These are phyloP conservation scores for Aurantiochytrium sp. DNA, from an alignment of 108 stramenopile species.

Conservation along the genomic window DNA sequence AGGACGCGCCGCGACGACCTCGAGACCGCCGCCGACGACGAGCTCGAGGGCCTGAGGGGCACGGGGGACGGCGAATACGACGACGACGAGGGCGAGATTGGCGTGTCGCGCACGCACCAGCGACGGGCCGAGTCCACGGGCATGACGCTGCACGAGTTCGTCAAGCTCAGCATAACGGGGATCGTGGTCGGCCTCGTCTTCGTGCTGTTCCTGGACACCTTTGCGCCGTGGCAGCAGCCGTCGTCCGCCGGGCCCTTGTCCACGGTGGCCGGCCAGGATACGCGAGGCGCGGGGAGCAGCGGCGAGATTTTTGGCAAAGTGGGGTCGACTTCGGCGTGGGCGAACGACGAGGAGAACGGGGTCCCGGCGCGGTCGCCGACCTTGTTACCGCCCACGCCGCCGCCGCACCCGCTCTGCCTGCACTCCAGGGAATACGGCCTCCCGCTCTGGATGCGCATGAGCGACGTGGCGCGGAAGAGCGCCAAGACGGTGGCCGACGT, in stretches of 20 bases:
- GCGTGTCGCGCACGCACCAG: too few relatives aligned
- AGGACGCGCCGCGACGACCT: too few relatives aligned
- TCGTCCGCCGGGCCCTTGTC: background rate
- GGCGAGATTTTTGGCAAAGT: too few relatives aligned
- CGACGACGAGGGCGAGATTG: too few relatives aligned
- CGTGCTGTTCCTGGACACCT: background rate
- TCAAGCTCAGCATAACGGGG: background rate
- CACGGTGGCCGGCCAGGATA: background rate
- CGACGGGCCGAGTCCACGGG: too few relatives aligned
- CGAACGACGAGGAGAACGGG: background rate
- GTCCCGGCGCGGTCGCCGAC: background rate
- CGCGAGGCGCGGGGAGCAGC: too few relatives aligned
- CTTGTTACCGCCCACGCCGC: background rate
- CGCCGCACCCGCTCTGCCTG: background rate
- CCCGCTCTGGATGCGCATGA: background rate
- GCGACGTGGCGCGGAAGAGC: background rate
- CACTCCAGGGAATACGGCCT: background rate
- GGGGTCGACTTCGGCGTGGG: background rate
- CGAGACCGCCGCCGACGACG: too few relatives aligned
- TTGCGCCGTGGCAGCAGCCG: background rate
- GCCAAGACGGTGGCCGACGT: background rate
- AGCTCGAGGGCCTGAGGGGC: too few relatives aligned
- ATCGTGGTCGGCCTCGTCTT: background rate
- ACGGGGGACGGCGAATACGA: too few relatives aligned
- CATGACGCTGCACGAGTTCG: background rate